phyloP scores from a whole-genome alignment of 2,329 filamentous ascomycete genomes.

The Westerdykella aurantiaca region DNA sequence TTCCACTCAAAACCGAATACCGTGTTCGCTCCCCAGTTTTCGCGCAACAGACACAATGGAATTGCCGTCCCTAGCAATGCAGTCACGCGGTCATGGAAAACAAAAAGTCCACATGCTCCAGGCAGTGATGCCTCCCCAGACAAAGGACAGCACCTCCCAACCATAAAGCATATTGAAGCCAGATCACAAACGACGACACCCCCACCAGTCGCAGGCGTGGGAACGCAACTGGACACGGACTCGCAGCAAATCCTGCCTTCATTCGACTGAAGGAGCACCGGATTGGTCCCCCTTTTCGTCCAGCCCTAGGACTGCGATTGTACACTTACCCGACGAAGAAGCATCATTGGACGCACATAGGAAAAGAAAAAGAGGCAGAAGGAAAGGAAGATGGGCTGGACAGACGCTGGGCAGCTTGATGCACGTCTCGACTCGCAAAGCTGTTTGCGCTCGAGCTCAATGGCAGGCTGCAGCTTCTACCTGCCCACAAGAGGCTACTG shows the following conservation, averaged over 20 bases:
- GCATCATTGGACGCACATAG: conserved; percentile 7
- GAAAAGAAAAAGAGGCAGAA: not conserved
- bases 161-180: conserved; percentile 7
- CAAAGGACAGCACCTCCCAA: conserved; percentile 7
- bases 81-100: too few relatives aligned
- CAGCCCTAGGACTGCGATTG: conserved; percentile 36
- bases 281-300: conserved; percentile 31
- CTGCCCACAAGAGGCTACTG: not conserved
- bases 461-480: conserved; percentile 14
- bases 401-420: conserved; percentile 26
- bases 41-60: conserved; percentile 6
- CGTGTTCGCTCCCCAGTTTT: conserved; percentile 9
- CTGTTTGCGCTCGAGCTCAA: conserved; percentile 16
- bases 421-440: conserved; percentile 18
- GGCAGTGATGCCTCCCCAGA: conserved; percentile 6
- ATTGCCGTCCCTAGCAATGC: too few relatives aligned
- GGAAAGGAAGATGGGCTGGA: too few relatives aligned
- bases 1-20: not conserved
- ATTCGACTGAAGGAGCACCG: conserved; percentile 15
- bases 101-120: too few relatives aligned
- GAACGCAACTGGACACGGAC: conserved; percentile 31
- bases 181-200: conserved; percentile 13
- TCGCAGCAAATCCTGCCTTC: conserved; percentile 28
- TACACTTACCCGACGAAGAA: conserved; percentile 20
- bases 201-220: conserved; percentile 34